Base-by-base conservation (phyloP, 805 yeast species). In the Starmerella bacillaris region DNA sequence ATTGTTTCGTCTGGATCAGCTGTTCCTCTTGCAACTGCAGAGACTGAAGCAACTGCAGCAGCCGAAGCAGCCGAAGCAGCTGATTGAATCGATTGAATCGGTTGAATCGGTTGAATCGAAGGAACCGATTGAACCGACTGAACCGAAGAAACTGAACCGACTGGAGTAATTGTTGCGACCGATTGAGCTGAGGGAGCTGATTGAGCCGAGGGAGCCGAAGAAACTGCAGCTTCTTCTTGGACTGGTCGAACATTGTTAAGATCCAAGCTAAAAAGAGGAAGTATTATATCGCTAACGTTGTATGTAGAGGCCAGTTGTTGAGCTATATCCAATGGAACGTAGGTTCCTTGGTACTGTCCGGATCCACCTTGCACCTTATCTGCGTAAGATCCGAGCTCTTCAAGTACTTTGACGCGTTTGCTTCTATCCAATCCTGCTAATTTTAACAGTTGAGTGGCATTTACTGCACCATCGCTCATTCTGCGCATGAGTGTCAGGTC, bases 361-460 rank as follows among this genome's bases (percentile, higher is more conserved):
- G 72, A 69, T 1, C 79, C 80, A 24, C 79, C 79, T 51, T 73
- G 78, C 18, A 74, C 73, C 46, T 73, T 74, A 46, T 75, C 83
- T 48, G 71, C 75, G 24, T 57, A 59, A n/a, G 77, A 74, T 5
- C 70, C 65, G 28, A 72, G 71, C 43, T 73, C 79, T 42, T 74
- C 82, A 40, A 75, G 64, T 33, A 72, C 62, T 39, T 73, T 65
- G 6, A 78, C 70, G 32, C 79, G 57, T 39, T 67, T 65, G 16
- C 76, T 70, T 46, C 73, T 67, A 44, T 77, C 79, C 38, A 72
- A 64, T 32, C 74, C 73, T 18, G 78, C 79, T 19, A 74, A 65
- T 49, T 72, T 74, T 36, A 76, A 58, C 22, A 75, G 67, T 52
- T 75, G 83, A 3, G 82, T 73, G 15, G 79, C 82, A 51, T 76